These are phyloP conservation scores for Angomonas deanei DNA, from an alignment of 208 protist genomes.

Conservation along the genomic window DNA sequence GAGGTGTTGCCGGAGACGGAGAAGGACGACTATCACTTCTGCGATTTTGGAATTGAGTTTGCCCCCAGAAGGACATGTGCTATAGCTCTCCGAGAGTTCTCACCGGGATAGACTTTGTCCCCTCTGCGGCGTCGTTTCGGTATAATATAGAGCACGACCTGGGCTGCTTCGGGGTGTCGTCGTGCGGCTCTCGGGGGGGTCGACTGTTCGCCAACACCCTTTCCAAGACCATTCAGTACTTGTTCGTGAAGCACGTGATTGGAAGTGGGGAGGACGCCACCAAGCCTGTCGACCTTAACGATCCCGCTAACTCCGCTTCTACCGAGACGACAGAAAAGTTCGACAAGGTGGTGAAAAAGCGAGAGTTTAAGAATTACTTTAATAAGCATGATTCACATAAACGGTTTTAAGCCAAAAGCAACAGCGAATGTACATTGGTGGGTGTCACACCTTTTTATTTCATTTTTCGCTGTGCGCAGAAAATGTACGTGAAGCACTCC, in stretches of 20 bases:
- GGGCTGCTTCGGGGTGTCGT: constrained; percentile 67
- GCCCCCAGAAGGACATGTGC: constrained; percentile 22
- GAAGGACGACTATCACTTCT: constrained; percentile 24
- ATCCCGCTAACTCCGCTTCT: constrained; percentile 25
- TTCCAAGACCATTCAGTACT: constrained; percentile 62
- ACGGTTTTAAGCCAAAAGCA: constrained; percentile 22
- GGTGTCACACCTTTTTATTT: not conserved
- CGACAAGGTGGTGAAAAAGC: constrained; percentile 37
- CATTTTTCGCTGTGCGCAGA: too few species aligned
- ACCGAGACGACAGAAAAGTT: constrained; percentile 36
- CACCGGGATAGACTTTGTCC: constrained; percentile 31
- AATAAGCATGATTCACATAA: constrained; percentile 63
- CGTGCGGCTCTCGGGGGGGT: constrained; percentile 53
- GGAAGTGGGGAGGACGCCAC: constrained; percentile 40
- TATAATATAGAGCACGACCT: constrained; percentile 64
- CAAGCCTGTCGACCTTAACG: constrained; percentile 43
- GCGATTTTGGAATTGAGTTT: constrained; percentile 67
- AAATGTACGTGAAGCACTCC: too few species aligned
- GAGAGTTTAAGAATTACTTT: constrained; percentile 57
- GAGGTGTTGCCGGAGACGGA: constrained; percentile 20
- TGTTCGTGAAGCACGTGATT: constrained; percentile 74
- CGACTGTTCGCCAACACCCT: constrained; percentile 55
- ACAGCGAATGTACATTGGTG: not conserved
- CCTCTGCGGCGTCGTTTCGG: constrained; percentile 52
- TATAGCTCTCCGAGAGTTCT: constrained; percentile 25